A percentile compares a stretch with the other conserved stretches of the same genome.
Evolutionary conservation across 2,329 filamentous ascomycete species (phyloP).

Genomic region (Aspergillus chevalieri): DNA sequence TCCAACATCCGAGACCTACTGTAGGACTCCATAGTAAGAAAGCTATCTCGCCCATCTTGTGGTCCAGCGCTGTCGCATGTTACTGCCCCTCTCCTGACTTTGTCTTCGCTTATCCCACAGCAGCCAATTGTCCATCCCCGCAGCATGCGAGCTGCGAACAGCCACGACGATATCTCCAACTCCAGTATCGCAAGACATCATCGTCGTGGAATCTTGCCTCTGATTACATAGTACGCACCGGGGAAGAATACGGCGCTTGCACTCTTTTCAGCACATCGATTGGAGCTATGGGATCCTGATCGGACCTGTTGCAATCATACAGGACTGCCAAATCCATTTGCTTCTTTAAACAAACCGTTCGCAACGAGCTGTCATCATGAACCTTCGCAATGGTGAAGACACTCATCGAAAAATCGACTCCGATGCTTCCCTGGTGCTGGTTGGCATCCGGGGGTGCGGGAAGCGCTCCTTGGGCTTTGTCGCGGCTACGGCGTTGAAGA

Average conservation of each 20-base stretch:
- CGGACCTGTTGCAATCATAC: neutral
- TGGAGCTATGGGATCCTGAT: neutral
- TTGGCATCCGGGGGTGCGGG: conserved; percentile 40
- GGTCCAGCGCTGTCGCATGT: no score
- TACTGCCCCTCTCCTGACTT: neutral
- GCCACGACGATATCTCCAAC: neutral
- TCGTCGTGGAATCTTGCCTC: neutral
- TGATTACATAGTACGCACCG: neutral
- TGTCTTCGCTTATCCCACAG: neutral
- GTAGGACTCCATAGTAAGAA: neutral
- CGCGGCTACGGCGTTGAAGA: conserved; percentile 37
- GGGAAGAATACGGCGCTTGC: neutral
- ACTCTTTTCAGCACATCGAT: neutral
- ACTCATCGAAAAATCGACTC: conserved; percentile 25
- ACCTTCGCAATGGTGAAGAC: conserved; percentile 7
- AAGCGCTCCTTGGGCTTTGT: conserved; percentile 41
- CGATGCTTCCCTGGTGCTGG: conserved; percentile 37
- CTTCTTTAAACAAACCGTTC: neutral
- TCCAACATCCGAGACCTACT: neutral
- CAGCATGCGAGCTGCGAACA: conserved; percentile 1
- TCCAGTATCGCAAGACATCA: neutral
- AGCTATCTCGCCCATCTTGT: no score
- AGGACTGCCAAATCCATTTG: neutral
- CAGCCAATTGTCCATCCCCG: neutral
- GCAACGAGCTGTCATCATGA: conserved; percentile 8